These are phyloP conservation scores for Tagetes erecta DNA, from an alignment of 129 eudicot genomes.

Conservation along the genomic window DNA sequence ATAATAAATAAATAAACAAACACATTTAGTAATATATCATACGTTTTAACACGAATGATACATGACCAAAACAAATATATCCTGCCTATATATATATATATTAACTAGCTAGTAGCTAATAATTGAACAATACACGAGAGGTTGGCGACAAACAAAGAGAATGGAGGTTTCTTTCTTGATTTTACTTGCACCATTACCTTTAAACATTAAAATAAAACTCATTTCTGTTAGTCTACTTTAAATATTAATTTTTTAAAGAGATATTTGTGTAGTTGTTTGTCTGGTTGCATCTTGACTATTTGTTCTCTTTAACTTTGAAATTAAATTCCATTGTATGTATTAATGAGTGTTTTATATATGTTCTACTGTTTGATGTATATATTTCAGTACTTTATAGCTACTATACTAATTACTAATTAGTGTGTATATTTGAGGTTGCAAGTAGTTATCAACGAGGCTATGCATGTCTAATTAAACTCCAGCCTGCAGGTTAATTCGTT, in stretches of 20 bases:
- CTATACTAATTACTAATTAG: no score
- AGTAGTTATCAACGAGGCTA: no score
- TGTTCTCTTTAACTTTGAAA: slow-evolving; percentile 1
- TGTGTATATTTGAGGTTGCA: no score
- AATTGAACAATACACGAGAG: slow-evolving; percentile 23
- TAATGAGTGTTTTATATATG: not conserved
- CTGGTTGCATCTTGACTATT: slow-evolving; percentile 21
- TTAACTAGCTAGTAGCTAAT: slow-evolving; percentile 4
- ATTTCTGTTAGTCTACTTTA: slow-evolving; percentile 8
- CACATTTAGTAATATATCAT: no score
- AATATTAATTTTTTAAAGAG: slow-evolving; percentile 16
- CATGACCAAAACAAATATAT: no score
- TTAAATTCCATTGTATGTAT: slow-evolving; percentile 12
- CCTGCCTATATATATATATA: not conserved
- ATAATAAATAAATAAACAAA: no score
- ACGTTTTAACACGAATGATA: no score
- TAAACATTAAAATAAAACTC: slow-evolving; percentile 17
- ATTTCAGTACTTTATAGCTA: no score
- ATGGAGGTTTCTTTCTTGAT: slow-evolving; percentile 41
- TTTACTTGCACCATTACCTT: slow-evolving; percentile 36
- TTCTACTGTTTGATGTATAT: no score
- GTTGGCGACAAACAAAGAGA: slow-evolving; percentile 33
- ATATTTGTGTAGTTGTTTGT: slow-evolving; percentile 32
- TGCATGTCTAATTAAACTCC: no score
- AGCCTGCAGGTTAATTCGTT: no score